Evolutionary conservation across 768 basidiomycete species (phyloP), one percentile per base, ranked within the genome.

Genomic region (Nevesoporus exiguus): DNA sequence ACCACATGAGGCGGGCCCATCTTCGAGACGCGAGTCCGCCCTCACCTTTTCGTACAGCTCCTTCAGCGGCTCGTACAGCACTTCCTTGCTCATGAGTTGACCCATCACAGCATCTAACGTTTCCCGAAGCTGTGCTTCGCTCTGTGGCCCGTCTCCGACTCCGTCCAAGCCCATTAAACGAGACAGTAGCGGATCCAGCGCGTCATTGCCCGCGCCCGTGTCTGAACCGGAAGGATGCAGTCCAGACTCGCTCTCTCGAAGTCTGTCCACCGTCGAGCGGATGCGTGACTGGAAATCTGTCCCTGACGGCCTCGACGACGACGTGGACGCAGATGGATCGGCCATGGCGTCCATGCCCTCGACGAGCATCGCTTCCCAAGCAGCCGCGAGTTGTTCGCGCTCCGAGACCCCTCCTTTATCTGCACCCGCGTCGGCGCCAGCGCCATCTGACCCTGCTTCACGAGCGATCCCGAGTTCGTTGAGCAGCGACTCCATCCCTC

Each of bases 11-110:
- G 13, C 31, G 21, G 10, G 15, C 11, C 3, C 22, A 41, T 15
- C 3, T 7, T 24, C 7, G 21, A 44, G 43, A 51, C 3, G 13
- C 3, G n/a, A 1, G 5, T 5, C 21, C 10, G 40, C 5, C 24
- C 66, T 46, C 45, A 46, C 65, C 59, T 68, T 70, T 8, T 70
- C 63, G 44, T 66, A 15, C 47, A 96, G 71, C 65, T 96, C 93
- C 60, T 88, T 90, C 53, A 95, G 66, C 0, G 93, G 93, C 42
- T 93, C 90, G 59, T 93, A 87, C n/a, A 95, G 71, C 82, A 71
- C 57, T 0, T 71, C 65, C 34, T 69, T 71, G 34, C 60, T 37
- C 69, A 69, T 71, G 30, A 71, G 57, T 36, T 67, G 65, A 3
- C 67, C 59, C 67, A 69, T 69, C 67, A 95, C 88, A 24, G 67